These are phyloP conservation scores for Gynochthodes officinalis DNA, from an alignment of 257 asterid genomes.

Conservation along the genomic window DNA sequence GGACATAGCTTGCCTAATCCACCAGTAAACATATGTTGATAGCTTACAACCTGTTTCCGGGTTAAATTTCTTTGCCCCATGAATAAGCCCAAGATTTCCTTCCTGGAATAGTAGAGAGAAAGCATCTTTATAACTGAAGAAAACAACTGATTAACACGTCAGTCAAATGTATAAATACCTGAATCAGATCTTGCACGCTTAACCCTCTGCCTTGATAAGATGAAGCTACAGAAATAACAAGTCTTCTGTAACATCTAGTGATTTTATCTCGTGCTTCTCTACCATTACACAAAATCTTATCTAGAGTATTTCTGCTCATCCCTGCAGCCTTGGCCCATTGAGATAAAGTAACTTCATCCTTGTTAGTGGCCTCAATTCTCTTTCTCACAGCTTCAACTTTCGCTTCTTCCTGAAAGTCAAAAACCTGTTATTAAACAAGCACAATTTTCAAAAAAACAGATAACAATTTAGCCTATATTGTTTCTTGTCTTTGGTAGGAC, in stretches of 20 bases:
- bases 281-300: conserved; percentile 51
- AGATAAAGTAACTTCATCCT: conserved; percentile 25
- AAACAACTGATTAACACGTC: neutral
- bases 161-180: conserved; percentile 35
- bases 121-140: neutral
- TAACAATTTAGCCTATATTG: neutral
- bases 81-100: conserved; percentile 67
- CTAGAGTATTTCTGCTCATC: conserved; percentile 38
- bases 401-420: conserved; percentile 51
- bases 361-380: conserved; percentile 30
- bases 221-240: conserved; percentile 57
- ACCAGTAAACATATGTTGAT: conserved; percentile 76
- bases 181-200: conserved; percentile 58
- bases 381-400: conserved; percentile 31
- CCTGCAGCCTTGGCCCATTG: conserved; percentile 65
- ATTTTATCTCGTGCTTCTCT: conserved; percentile 52
- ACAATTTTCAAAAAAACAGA: too few relatives aligned
- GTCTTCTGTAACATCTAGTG: conserved; percentile 47
- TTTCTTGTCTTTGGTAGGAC: neutral
- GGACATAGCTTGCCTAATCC: conserved; percentile 66
- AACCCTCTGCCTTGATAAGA: conserved; percentile 64
- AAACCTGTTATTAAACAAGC: neutral
- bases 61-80: conserved; percentile 58
- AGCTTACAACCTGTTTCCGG: conserved; percentile 63
- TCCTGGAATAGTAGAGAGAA: conserved; percentile 35